A percentile compares a stretch with the other conserved stretches of the same genome.
Conservation (phyloP, 495 filamentous ascomycete species). For the Neurospora sp. region DNA sequence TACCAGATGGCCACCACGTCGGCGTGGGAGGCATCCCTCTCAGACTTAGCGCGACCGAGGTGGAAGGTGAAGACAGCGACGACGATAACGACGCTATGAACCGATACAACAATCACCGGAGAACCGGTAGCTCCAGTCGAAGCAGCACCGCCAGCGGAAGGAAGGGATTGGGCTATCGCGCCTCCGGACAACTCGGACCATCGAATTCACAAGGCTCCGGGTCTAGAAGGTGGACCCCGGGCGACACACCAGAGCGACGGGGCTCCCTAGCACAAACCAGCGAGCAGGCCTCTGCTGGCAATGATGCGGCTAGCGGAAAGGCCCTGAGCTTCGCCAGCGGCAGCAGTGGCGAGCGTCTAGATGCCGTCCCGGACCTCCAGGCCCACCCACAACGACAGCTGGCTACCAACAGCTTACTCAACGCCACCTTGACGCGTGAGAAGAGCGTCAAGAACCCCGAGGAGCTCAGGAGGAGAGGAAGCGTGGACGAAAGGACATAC, state of each 20-base stretch:
- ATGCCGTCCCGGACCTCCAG: slow-evolving; percentile 35
- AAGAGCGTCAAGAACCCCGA: slow-evolving; percentile 63
- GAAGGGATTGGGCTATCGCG: slow-evolving; percentile 46
- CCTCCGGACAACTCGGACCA: slow-evolving; percentile 32
- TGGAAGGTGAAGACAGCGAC: slow-evolving; percentile 71
- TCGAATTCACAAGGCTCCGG: slow-evolving; percentile 23
- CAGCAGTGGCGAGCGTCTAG: slow-evolving; percentile 43
- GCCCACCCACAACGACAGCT: slow-evolving; percentile 25
- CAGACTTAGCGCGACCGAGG: slow-evolving; percentile 85
- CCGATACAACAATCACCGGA: slow-evolving; percentile 54
- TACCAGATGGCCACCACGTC: slow-evolving; percentile 59
- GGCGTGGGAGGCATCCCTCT: slow-evolving; percentile 71
- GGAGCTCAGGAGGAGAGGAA: slow-evolving; percentile 73
- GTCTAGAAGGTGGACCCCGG: slow-evolving; percentile 53
- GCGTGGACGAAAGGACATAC: slow-evolving; percentile 90
- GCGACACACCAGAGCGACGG: slow-evolving; percentile 50
- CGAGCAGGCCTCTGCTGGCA: slow-evolving; percentile 18
- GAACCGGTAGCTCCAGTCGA: slow-evolving; percentile 65
- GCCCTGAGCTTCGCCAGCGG: slow-evolving; percentile 41
- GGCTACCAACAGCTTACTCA: slow-evolving; percentile 42
- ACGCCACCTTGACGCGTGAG: slow-evolving; percentile 43
- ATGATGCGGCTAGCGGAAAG: slow-evolving; percentile 35
- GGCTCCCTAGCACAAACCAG: slow-evolving; percentile 34
- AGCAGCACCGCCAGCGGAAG: slow-evolving; percentile 65
- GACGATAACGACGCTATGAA: slow-evolving; percentile 55